phyloP scores from a whole-genome alignment of 2,329 filamentous ascomycete genomes.

The Cryphonectria naterciae region DNA sequence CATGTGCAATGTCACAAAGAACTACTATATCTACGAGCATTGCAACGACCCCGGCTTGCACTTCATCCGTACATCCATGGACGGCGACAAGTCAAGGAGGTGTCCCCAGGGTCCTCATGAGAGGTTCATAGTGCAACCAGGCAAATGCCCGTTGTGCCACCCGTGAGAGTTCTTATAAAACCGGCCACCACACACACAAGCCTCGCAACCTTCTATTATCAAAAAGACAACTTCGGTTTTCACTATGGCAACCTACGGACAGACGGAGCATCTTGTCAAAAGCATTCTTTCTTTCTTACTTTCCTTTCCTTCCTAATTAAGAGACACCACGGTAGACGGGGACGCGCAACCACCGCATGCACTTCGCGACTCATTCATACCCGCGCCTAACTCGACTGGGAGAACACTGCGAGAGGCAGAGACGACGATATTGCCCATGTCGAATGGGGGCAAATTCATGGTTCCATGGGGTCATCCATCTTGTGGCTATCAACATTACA shows the following conservation, averaged over 20 bases:
- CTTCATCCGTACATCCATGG: slow-evolving; percentile 71
- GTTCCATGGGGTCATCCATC: background rate
- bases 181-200: too few relatives aligned
- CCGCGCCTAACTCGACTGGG: background rate
- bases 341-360: background rate
- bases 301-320: too few relatives aligned
- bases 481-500: background rate
- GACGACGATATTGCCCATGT: background rate
- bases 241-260: background rate
- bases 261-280: background rate
- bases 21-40: slow-evolving; percentile 76
- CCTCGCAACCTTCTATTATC: background rate
- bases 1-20: slow-evolving; percentile 72
- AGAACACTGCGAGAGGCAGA: background rate
- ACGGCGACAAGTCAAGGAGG: slow-evolving; percentile 62
- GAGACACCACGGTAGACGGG: background rate
- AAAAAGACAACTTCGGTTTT: background rate
- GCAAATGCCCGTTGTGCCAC: slow-evolving; percentile 60
- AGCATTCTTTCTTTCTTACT: background rate
- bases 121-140: slow-evolving; percentile 71
- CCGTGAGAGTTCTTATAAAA: slow-evolving; percentile 9
- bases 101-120: slow-evolving; percentile 72
- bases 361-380: background rate
- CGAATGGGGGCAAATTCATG: background rate
- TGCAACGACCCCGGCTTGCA: slow-evolving; percentile 71